phyloP scores from a whole-genome alignment of 2,329 filamentous ascomycete genomes.

The Trichophyton rubrum region DNA sequence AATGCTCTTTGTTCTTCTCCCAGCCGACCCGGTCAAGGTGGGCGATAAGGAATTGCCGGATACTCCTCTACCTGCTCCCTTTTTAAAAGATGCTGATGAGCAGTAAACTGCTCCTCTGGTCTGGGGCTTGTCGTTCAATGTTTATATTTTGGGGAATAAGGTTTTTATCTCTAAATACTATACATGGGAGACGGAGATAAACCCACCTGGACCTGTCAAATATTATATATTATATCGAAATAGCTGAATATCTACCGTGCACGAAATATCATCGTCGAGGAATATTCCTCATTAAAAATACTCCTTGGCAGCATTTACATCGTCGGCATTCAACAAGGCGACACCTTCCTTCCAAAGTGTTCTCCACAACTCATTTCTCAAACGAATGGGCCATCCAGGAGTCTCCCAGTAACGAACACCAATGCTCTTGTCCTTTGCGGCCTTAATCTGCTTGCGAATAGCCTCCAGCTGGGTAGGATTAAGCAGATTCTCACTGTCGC shows the following conservation, averaged over 20 bases:
- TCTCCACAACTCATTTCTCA: constrained; percentile 47
- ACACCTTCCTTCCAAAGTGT: constrained; percentile 45
- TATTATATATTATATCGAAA: not conserved
- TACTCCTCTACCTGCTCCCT: not conserved
- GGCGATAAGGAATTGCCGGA: constrained; percentile 14
- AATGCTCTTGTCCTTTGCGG: constrained; percentile 47
- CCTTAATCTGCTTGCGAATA: constrained; percentile 40
- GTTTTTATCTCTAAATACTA: not conserved
- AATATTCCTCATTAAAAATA: constrained; percentile 8
- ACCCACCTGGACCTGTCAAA: not conserved
- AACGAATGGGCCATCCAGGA: constrained; percentile 47
- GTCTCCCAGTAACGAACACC: constrained; percentile 51
- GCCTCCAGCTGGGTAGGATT: constrained; percentile 34
- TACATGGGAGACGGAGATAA: not conserved
- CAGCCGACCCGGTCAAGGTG: constrained; percentile 11
- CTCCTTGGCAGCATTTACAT: constrained; percentile 38
- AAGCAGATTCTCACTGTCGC: constrained; percentile 20
- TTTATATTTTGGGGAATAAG: not conserved
- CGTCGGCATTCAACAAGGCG: constrained; percentile 53
- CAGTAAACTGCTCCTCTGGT: not conserved
- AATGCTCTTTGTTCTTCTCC: constrained; percentile 16
- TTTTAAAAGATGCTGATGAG: not conserved
- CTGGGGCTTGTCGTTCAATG: no score
- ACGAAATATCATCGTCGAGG: not conserved
- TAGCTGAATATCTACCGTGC: not conserved